Conservation (phyloP, 225 moss, liverwort and hornwort genomes). For the Bryoerythrophyllum caledonicum region DNA sequence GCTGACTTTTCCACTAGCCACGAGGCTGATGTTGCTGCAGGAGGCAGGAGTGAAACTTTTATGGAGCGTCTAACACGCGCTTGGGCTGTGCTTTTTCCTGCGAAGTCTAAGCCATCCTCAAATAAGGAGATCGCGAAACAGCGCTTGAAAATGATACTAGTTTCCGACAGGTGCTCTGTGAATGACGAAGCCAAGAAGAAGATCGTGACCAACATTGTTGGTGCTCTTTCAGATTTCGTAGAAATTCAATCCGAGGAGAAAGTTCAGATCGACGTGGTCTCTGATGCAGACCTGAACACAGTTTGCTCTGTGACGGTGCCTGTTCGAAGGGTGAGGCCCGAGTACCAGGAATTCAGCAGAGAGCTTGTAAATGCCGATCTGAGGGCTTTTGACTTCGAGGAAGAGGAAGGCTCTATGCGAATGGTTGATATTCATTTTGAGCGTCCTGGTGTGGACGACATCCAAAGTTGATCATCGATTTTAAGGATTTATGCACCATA, state of each 20-base stretch:
- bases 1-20: conserved; percentile 29
- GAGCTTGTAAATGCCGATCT: conserved; percentile 65
- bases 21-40: conserved; percentile 28
- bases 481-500: background rate
- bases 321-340: conserved; percentile 77
- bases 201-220: conserved; percentile 85
- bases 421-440: conserved; percentile 54
- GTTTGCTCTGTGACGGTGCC: conserved; percentile 88
- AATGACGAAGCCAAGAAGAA: conserved; percentile 87
- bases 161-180: conserved; percentile 88
- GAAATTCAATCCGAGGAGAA: conserved; percentile 87
- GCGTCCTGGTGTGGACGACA: conserved; percentile 23
- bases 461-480: conserved; percentile 5
- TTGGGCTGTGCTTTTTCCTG: conserved; percentile 77
- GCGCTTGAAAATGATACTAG: conserved; percentile 85
- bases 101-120: conserved; percentile 54
- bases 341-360: conserved; percentile 76
- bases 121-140: conserved; percentile 81
- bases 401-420: conserved; percentile 36
- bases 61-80: conserved; percentile 63
- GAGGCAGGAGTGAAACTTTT: conserved; percentile 43
- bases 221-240: conserved; percentile 89
- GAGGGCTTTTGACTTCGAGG: conserved; percentile 54
- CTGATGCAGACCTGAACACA: conserved; percentile 70
- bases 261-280: conserved; percentile 76